phyloP scores from a whole-genome alignment of 225 moss, liverwort and hornwort genomes.

The Thuidium tamariscinum region DNA sequence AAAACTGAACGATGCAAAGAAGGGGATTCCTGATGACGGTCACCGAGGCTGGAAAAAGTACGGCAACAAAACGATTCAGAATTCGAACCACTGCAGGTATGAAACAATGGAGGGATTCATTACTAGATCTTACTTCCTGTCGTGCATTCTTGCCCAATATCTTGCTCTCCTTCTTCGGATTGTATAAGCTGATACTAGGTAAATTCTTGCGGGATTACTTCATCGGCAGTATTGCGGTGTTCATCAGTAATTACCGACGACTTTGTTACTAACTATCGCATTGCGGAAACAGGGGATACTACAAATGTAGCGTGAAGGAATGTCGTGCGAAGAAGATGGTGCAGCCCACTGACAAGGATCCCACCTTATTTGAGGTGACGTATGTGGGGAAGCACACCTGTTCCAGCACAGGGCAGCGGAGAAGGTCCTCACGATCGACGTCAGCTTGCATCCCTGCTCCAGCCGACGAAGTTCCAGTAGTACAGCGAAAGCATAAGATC shows the following conservation, averaged over 20 bases:
- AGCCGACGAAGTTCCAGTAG: neutral
- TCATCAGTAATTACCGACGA: neutral
- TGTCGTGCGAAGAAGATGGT: slow-evolving; percentile 61
- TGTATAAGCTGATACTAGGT: no score
- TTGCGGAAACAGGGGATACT: slow-evolving; percentile 31
- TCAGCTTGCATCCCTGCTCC: neutral
- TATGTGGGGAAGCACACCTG: slow-evolving; percentile 47
- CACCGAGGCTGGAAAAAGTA: slow-evolving; percentile 55
- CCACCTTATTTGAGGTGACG: slow-evolving; percentile 34
- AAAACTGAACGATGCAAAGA: slow-evolving; percentile 29
- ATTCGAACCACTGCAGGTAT: slow-evolving; percentile 42
- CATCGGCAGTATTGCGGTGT: neutral
- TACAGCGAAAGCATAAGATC: neutral
- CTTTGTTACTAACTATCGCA: neutral
- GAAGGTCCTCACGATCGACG: neutral
- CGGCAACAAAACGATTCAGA: slow-evolving; percentile 45
- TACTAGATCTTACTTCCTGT: neutral
- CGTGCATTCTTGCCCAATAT: neutral
- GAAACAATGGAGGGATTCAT: neutral
- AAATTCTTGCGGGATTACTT: neutral
- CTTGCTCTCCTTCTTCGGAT: neutral
- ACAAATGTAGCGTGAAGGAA: slow-evolving; percentile 51
- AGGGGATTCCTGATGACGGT: slow-evolving; percentile 42
- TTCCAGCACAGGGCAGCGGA: slow-evolving; percentile 12
- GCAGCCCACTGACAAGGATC: slow-evolving; percentile 42